Base-by-base conservation (phyloP, 306 rosid genomes). In the Quercus dentata region DNA sequence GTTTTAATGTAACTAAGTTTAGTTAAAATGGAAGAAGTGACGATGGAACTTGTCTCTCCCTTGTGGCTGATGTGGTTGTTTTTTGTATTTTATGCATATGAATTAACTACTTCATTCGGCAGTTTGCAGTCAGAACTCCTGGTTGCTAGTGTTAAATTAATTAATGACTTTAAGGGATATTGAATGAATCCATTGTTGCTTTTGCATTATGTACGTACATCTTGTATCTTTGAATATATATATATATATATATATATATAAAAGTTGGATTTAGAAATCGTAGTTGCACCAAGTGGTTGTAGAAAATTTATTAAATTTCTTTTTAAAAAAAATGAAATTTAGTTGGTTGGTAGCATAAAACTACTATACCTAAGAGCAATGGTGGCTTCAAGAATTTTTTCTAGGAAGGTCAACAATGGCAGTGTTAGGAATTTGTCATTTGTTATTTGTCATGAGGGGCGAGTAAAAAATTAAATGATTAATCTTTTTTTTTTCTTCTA, bases 371-470 rank as follows among this genome's bases (percentile, higher is more conserved):
- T 33, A 33, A 1, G 38, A 33, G 38, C 2, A 33, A 7, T 33
- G 38, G 38, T 6, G 0, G 0, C 7, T 33, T 33, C 0, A 33
- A 33, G 38, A 33, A 5, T 33, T 33, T 33, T 33, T 5, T 5
- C 0, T 33, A 1, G 0, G 7, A 0, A 10, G 0, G 44, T 7
- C 10, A 6, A 0, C 0, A 38, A 38, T 38, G 44, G 9, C 1
- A 38, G 44, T 6, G 44, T 0, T 38, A 38, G 44, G 44, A 38
- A 38, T 38, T 38, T 38, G 10, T 1, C 9, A 6, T 38, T 38
- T 38, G 10, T 1, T 2, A 6, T 38, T 38, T 6, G 44, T 38
- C 44, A 6, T 1, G 44, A 38, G 2, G 2, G 44, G 44, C 10
- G 3, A 38, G 44, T 38, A 38, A 6, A 38, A 38, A 38, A 38